These are phyloP conservation scores for Xylaria digitata DNA, from an alignment of 2,329 filamentous ascomycete species.

Conservation along the genomic window DNA sequence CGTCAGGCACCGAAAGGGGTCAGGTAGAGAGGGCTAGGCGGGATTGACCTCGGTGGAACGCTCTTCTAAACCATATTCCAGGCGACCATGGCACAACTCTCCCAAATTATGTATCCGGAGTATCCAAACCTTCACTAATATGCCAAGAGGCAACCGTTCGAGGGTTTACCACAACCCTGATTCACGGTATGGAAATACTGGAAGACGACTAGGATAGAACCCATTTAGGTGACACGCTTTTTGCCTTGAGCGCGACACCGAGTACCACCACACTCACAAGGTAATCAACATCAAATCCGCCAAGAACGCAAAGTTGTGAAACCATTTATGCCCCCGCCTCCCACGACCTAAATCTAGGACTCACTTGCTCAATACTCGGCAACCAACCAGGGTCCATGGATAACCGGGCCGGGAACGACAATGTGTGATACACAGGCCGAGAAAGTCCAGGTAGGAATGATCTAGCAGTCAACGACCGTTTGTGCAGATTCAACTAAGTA, in stretches of 20 bases:
- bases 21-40: conserved; percentile 17
- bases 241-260: conserved; percentile 33
- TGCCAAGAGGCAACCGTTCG: conserved; percentile 31
- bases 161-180: conserved; percentile 29
- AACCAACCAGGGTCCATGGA: conserved; percentile 46
- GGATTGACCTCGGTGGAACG: conserved; percentile 20
- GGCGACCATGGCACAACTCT: conserved; percentile 15
- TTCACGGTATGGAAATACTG: conserved; percentile 31
- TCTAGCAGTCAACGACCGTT: conserved; percentile 47
- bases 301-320: conserved; percentile 32
- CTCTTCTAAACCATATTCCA: conserved; percentile 15
- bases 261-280: conserved; percentile 36
- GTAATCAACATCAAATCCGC: conserved; percentile 31
- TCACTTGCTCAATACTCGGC: conserved; percentile 36
- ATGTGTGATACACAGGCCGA: conserved; percentile 51
- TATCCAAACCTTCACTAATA: conserved; percentile 28
- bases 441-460: conserved; percentile 52
- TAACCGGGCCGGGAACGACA: conserved; percentile 44
- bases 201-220: conserved; percentile 35
- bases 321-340: conserved; percentile 46
- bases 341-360: conserved; percentile 46
- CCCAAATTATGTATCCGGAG: conserved; percentile 21
- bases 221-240: conserved; percentile 34
- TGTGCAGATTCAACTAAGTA: conserved; percentile 44
- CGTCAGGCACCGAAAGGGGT: conserved; percentile 15